Evolutionary conservation across 108 stramenopile genomes (phyloP).

Genomic region (Stephanodiscus minutulus): DNA sequence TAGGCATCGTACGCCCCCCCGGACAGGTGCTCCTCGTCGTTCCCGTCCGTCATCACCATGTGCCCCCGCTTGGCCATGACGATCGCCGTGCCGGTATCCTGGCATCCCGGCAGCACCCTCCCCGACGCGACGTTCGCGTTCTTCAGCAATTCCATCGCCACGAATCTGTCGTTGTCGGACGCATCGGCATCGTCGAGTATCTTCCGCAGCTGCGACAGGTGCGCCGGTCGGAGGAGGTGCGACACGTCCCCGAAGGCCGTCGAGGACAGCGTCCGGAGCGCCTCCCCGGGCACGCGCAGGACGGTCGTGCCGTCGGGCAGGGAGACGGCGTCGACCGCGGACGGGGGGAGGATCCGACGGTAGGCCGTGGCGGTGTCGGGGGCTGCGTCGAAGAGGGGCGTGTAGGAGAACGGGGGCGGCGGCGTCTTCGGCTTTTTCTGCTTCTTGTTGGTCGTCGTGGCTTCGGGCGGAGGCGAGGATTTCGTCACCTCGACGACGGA

Average conservation of each 20-base stretch:
- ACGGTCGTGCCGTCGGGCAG: conserved; percentile 54
- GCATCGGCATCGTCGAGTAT: conserved; percentile 95
- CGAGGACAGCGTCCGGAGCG: conserved; percentile 63
- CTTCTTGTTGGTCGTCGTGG: too few species aligned
- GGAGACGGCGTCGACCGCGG: conserved; percentile 56
- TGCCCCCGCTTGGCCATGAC: conserved; percentile 92
- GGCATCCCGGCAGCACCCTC: conserved; percentile 91
- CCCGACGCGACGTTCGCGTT: conserved; percentile 95
- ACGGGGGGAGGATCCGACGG: conserved; percentile 57
- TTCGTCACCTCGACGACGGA: conserved; percentile 38
- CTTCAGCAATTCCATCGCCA: conserved; percentile 93
- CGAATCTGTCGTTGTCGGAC: conserved; percentile 93
- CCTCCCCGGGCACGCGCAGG: conserved; percentile 58
- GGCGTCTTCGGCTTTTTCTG: conserved; percentile 22
- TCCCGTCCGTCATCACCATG: conserved; percentile 92
- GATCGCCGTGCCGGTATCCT: conserved; percentile 97
- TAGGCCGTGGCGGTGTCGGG: conserved; percentile 56
- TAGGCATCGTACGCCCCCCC: conserved; percentile 92
- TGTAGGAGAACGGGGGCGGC: conserved; percentile 57
- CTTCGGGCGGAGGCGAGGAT: conserved; percentile 20
- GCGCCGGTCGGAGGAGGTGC: conserved; percentile 90
- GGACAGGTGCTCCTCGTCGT: conserved; percentile 89
- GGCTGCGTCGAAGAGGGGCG: conserved; percentile 69
- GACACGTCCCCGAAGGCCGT: conserved; percentile 91
- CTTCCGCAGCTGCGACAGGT: conserved; percentile 88